Evolutionary conservation across 1,139 yeast species (phyloP).

Genomic region (Saccharomycopsis hybrid): DNA sequence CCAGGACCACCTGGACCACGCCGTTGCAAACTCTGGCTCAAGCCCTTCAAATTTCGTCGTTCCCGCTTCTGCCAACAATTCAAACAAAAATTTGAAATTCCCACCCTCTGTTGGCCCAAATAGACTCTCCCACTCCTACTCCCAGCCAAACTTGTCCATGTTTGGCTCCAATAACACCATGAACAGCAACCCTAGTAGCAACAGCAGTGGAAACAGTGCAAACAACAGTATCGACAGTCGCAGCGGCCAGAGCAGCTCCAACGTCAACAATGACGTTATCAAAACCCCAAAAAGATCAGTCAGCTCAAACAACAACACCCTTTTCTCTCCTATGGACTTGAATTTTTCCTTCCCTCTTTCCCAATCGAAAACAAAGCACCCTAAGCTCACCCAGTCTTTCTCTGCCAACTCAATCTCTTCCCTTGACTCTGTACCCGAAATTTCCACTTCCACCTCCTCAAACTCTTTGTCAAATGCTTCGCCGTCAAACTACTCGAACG

Average conservation of each 20-base stretch:
- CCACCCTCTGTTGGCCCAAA: too few species aligned
- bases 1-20: too few species aligned
- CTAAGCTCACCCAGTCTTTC: slow-evolving; percentile 12
- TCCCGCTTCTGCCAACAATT: too few species aligned
- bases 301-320: neutral
- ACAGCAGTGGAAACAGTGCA: neutral
- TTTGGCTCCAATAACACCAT: neutral
- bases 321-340: slow-evolving; percentile 14
- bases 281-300: slow-evolving; percentile 8
- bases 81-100: too few species aligned
- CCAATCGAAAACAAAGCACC: neutral
- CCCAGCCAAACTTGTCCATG: slow-evolving; percentile 10
- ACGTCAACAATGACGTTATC: neutral
- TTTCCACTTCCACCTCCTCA: slow-evolving; percentile 6
- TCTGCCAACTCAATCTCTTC: slow-evolving; percentile 16
- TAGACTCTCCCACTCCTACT: slow-evolving; percentile 6
- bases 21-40: too few species aligned
- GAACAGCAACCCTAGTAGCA: neutral
- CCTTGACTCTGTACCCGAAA: slow-evolving; percentile 18
- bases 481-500: slow-evolving; percentile 4
- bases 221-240: neutral
- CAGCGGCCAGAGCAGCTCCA: neutral
- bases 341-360: slow-evolving; percentile 3
- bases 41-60: too few species aligned
- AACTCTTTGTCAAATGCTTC: neutral